Evolutionary conservation across 2,329 filamentous ascomycete genomes (phyloP), one percentile per base, ranked within the genome.

Genomic region (Aureobasidium melanogenum): DNA sequence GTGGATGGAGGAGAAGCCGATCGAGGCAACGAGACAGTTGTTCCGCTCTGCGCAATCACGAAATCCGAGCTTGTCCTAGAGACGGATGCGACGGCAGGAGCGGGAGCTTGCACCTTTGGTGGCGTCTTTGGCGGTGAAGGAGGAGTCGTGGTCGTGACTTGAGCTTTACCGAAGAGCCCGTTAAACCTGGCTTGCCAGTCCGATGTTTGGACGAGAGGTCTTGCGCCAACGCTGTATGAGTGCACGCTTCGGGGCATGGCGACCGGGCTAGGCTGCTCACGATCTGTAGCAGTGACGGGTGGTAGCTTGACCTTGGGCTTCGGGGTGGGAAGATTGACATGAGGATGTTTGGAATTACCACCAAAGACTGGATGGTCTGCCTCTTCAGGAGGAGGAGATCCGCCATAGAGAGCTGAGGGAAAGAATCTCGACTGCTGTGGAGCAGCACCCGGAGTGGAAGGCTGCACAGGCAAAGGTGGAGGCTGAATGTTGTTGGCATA

Each of bases 161-260:
- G 69, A 6, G 84, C 80, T 70, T 88, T 91, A 66, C 85, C 83
- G 60, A 86, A 79, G 47, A 96, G 81, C 48, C 82, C 86, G 72
- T 96, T 91, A 72, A 97, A 91, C 68, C 86, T 86, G 67, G 88
- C 87, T 72, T 96, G 91, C 91, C 91, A 93, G 60, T 81, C 80
- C 69, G 64, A 76, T 67, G 76, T 75, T 63, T 74, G 79, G 55
- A 78, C 73, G 62, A 78, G 69, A 48, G 78, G 76, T 54, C 75
- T 72, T 8, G 73, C 68, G 24, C 72, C 72, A 39, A 71, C 69
- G 39, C 78, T 70, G 70, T 67, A 65, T 67, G 65, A 75, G 70
- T 67, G 71, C 68, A 68, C 73, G 62, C 71, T 74, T 64, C 63
- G 66, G 32, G 72, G 73, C 73, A 77, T 75, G 62, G 69, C 69